Percentiles rank a stretch among this genome's conserved stretches.
phyloP scores from a whole-genome alignment of 306 rosid species.

The Herpetospermum pedunculosum region DNA sequence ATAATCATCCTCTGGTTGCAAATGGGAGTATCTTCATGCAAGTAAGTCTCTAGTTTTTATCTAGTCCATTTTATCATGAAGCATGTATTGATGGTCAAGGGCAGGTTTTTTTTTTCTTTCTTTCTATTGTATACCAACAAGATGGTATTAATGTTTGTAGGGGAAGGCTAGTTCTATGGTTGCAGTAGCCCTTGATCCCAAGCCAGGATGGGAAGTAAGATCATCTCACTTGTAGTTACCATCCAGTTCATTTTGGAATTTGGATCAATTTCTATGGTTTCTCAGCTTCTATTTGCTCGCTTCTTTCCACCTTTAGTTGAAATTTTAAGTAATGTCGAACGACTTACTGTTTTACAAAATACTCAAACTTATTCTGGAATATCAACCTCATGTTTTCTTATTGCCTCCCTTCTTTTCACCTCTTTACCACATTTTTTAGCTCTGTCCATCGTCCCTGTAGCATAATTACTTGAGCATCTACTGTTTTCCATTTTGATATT shows the following conservation, averaged over 20 bases:
- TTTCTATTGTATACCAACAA: slow-evolving; percentile 4
- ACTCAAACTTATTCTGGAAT: background rate
- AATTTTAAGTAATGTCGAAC: background rate
- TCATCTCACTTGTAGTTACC: slow-evolving; percentile 2
- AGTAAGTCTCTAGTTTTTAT: slow-evolving; percentile 30
- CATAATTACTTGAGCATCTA: background rate
- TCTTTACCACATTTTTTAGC: background rate
- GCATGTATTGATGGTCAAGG: background rate
- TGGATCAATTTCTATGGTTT: background rate
- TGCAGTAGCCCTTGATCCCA: slow-evolving; percentile 77
- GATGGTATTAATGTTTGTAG: slow-evolving; percentile 22
- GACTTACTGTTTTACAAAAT: background rate
- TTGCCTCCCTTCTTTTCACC: background rate
- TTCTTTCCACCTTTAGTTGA: background rate
- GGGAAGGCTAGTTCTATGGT: slow-evolving; percentile 97
- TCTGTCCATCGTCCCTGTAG: background rate
- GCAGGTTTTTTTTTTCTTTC: background rate
- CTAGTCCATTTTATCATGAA: background rate
- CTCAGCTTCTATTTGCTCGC: background rate
- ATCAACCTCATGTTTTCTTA: background rate
- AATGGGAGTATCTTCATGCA: slow-evolving; percentile 84
- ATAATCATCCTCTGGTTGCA: slow-evolving; percentile 61
- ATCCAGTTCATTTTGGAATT: background rate
- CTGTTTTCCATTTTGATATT: background rate
- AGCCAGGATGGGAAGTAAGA: slow-evolving; percentile 90